These are phyloP conservation scores for Rhypophila decipiens DNA, from an alignment of 495 filamentous ascomycete genomes.

Conservation along the genomic window DNA sequence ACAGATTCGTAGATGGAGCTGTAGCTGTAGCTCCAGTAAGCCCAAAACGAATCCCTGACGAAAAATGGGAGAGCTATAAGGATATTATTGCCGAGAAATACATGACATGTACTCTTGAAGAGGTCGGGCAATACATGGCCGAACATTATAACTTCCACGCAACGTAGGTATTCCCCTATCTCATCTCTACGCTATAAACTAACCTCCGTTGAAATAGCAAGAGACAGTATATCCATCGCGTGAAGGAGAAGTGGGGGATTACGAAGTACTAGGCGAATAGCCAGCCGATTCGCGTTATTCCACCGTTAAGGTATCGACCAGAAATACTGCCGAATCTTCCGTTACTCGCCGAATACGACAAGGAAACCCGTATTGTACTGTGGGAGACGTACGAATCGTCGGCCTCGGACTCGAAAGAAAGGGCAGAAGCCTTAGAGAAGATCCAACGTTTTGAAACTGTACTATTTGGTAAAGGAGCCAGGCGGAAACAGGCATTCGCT, in stretches of 20 bases:
- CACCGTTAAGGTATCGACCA: conserved; percentile 29
- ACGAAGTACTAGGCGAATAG: conserved; percentile 14
- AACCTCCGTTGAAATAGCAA: not conserved
- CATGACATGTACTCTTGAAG: too few species aligned
- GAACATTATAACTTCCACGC: too few species aligned
- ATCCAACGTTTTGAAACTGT: conserved; percentile 59
- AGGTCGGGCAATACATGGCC: too few species aligned
- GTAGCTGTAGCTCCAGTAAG: too few species aligned
- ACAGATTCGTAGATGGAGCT: too few species aligned
- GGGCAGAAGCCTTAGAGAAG: conserved; percentile 56
- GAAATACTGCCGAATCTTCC: conserved; percentile 41
- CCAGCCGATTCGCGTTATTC: not conserved
- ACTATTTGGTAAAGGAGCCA: conserved; percentile 49
- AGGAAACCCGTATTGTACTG: conserved; percentile 52
- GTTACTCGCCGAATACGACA: conserved; percentile 51
- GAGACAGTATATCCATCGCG: not conserved
- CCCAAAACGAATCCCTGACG: too few species aligned
- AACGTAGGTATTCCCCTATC: too few species aligned
- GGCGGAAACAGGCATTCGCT: conserved; percentile 25
- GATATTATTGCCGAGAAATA: too few species aligned
- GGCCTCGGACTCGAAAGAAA: conserved; percentile 48
- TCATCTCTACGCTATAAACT: too few species aligned
- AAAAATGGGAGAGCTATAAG: too few species aligned
- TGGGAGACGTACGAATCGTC: conserved; percentile 56
- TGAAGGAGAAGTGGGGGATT: conserved; percentile 29